phyloP scores from a whole-genome alignment of 1,284 basidiomycete genomes.

The Sanghuangporus sanghuang region DNA sequence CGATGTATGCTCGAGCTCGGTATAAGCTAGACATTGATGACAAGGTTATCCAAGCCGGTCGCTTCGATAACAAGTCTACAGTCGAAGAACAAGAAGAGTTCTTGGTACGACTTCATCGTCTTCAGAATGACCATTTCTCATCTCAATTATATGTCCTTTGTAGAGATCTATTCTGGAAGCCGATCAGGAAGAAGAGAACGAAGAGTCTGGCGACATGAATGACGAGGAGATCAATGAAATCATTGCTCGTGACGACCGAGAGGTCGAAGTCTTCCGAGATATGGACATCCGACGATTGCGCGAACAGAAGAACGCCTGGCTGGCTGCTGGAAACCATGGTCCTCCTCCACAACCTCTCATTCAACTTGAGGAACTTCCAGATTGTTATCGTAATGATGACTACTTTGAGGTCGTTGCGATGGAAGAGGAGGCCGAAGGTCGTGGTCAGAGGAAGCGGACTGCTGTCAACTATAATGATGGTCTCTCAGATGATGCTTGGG shows the following conservation, averaged over 20 bases:
- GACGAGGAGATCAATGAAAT: conserved; percentile 97
- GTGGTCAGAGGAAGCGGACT: conserved; percentile 80
- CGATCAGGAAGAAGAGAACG: conserved; percentile 88
- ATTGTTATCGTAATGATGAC: conserved; percentile 85
- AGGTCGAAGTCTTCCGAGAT: conserved; percentile 73
- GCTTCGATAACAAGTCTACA: conserved; percentile 98
- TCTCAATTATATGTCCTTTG: conserved; percentile 9
- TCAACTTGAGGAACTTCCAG: conserved; percentile 86
- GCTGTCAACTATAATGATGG: conserved; percentile 94
- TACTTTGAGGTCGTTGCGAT: conserved; percentile 66
- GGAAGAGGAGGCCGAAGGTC: conserved; percentile 70
- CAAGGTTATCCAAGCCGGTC: conserved; percentile 98
- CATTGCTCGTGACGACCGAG: conserved; percentile 83
- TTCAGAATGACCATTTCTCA: conserved; percentile 14
- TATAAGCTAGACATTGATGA: conserved; percentile 99
- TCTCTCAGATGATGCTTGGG: conserved; percentile 91
- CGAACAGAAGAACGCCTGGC: conserved; percentile 69
- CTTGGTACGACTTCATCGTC: conserved; percentile 50
- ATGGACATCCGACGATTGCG: conserved; percentile 85
- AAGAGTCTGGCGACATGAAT: conserved; percentile 92
- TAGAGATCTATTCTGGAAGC: conserved; percentile 84
- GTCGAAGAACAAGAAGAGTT: conserved; percentile 97
- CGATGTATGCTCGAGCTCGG: conserved; percentile 91
- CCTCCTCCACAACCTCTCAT: conserved; percentile 80
- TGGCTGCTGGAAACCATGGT: conserved; percentile 69